A percentile compares a stretch with the other conserved stretches of the same genome.
Conservation (phyloP, 148 eudicot genomes). For the Camellia japonica region DNA sequence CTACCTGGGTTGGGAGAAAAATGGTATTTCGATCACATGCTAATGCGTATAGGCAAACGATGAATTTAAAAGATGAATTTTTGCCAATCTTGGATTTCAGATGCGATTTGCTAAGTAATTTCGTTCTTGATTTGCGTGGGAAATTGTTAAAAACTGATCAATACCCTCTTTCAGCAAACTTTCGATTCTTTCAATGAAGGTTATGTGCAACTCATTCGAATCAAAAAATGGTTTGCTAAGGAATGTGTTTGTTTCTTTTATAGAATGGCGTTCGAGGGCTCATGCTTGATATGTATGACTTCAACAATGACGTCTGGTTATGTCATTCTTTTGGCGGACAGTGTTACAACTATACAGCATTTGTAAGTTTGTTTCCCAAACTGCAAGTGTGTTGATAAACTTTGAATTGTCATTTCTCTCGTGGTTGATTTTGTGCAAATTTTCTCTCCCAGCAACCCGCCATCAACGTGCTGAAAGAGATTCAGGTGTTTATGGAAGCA, state of each 20-base stretch:
- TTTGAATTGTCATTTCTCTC: neutral
- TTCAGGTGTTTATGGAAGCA: conserved; percentile 52
- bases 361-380: conserved; percentile 50
- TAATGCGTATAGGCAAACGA: neutral
- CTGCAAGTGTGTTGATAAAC: neutral
- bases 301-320: conserved; percentile 74
- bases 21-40: neutral
- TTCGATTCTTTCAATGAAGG: too few relatives aligned
- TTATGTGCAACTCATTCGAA: too few relatives aligned
- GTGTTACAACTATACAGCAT: conserved; percentile 80
- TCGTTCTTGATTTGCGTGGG: neutral
- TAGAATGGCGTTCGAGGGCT: conserved; percentile 96
- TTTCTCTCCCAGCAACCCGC: conserved; percentile 75
- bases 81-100: neutral
- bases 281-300: conserved; percentile 96
- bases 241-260: conserved; percentile 8
- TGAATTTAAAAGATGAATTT: neutral
- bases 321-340: conserved; percentile 77
- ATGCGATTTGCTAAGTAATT: neutral
- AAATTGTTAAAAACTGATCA: neutral
- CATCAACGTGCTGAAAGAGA: conserved; percentile 66
- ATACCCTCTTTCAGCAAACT: neutral
- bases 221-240: neutral
- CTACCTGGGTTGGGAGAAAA: neutral
- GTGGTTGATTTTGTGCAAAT: neutral